A percentile compares a stretch with the other conserved stretches of the same genome.
phyloP scores from a whole-genome alignment of 2,329 filamentous ascomycete species.

The Scedosporium minutisporum region DNA sequence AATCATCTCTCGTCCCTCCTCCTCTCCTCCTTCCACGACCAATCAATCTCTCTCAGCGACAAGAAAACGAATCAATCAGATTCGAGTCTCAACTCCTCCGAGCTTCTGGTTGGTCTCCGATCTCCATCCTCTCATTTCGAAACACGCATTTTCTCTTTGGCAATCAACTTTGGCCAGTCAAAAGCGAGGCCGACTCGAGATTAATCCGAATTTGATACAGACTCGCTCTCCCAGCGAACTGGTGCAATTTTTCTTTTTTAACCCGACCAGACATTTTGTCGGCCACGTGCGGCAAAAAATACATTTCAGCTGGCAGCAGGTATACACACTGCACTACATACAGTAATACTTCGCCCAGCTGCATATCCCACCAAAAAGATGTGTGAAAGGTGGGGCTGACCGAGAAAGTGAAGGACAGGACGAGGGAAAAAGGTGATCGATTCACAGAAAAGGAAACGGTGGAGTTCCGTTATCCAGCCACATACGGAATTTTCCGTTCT shows the following conservation, averaged over 20 bases:
- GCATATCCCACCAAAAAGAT: background rate
- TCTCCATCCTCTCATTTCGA: slow-evolving; percentile 7
- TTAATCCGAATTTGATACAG: background rate
- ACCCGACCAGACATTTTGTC: too few species aligned
- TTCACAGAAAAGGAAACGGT: background rate
- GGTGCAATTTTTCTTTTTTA: background rate
- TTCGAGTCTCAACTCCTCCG: slow-evolving; percentile 5
- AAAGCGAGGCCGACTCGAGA: background rate
- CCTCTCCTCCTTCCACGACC: slow-evolving; percentile 35
- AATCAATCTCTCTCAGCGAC: slow-evolving; percentile 31
- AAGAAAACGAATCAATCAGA: slow-evolving; percentile 8
- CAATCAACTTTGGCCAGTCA: slow-evolving; percentile 4
- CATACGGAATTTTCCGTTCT: background rate
- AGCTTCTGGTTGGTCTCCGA: slow-evolving; percentile 6
- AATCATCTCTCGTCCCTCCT: slow-evolving; percentile 31
- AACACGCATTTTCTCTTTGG: slow-evolving; percentile 2
- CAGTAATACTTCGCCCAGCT: background rate
- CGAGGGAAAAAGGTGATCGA: background rate
- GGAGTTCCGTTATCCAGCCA: background rate
- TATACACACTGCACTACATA: background rate
- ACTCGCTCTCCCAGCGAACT: background rate
- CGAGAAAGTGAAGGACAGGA: background rate
- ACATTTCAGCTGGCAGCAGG: background rate
- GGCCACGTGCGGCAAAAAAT: background rate
- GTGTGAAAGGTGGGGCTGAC: background rate